Evolutionary conservation across 352 stramenopile genomes (phyloP), one percentile per base, ranked within the genome.

Genomic region (Globisporangium ultimum): DNA sequence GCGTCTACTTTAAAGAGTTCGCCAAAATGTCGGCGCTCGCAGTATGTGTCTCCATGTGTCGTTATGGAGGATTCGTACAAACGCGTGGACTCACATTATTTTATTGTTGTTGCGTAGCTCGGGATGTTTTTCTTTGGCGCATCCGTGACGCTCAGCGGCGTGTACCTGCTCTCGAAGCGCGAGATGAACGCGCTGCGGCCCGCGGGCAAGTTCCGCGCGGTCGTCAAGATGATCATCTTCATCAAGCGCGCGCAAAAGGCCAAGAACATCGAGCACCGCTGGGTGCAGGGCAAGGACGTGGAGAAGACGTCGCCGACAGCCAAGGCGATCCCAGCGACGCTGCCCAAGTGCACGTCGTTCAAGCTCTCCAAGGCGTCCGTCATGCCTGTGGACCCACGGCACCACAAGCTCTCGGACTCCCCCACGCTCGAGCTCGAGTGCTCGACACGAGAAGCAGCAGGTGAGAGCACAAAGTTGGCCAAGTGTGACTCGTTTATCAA

Each of bases 1-100:
- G 87, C 12, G 73, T 97, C 6, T 97, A 96, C 65, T 97, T 97
- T 52, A 87, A 90, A 53, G 84, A 94, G 62, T 92, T 94, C 55
- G 60, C 70, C 9, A 66, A 56, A 36, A 89, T 94, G 75, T 42
- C 61, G 12, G 55, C 59, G 0, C 64, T 87, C 12, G 58, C 75
- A 48, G 74, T 83, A 60, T 21, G 67, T 68, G 36, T 41, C 1
- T 17, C 18, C 18, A 15, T 32, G 8, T 53, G 13, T 14, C 21
- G 38, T 3, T 2, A 17, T 43, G 38, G 11, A 43, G 14, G 8
- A 45, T 45, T 15, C 40, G 3, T n/a, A 1, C 40, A n/a, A 18
- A 1, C n/a, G 6, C 20, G 0, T 38, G 18, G n/a, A 40, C 38
- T 18, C n/a, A 11, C 18, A 2, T 64, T 32, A 0, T 17, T 38